Conservation (phyloP, 768 basidiomycete genomes). For the Stropharia rugosoannulata region DNA sequence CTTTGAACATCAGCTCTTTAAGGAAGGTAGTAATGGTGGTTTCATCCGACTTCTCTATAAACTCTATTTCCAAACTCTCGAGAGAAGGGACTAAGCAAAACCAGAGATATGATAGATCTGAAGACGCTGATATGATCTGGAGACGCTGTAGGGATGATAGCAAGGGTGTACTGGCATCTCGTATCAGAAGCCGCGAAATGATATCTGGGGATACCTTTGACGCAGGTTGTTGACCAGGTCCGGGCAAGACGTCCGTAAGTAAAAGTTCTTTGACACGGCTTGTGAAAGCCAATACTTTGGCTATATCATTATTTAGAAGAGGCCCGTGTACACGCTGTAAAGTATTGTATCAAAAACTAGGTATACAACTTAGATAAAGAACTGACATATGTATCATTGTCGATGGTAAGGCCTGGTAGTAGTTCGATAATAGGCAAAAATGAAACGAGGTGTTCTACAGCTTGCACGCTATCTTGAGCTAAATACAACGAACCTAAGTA, state of each 20-base stretch:
- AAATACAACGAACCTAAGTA: no score
- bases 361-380: neutral
- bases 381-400: neutral
- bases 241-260: neutral
- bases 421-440: conserved; percentile 5
- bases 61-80: conserved; percentile 14
- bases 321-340: neutral
- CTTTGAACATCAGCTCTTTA: neutral
- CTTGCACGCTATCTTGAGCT: no score
- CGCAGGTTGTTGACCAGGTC: no score
- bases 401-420: neutral
- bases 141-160: conserved; percentile 2
- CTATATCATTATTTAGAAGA: neutral
- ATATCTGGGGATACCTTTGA: neutral
- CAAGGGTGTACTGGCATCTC: neutral
- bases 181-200: neutral
- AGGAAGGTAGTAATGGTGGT: neutral
- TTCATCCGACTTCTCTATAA: conserved; percentile 6
- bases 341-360: neutral
- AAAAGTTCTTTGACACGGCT: neutral
- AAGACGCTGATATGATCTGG: neutral
- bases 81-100: conserved; percentile 21
- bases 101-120: conserved; percentile 8
- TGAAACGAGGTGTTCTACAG: neutral
- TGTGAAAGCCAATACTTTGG: neutral